phyloP scores from a whole-genome alignment of 2,329 filamentous ascomycete genomes.

The Pyrenophora teres region DNA sequence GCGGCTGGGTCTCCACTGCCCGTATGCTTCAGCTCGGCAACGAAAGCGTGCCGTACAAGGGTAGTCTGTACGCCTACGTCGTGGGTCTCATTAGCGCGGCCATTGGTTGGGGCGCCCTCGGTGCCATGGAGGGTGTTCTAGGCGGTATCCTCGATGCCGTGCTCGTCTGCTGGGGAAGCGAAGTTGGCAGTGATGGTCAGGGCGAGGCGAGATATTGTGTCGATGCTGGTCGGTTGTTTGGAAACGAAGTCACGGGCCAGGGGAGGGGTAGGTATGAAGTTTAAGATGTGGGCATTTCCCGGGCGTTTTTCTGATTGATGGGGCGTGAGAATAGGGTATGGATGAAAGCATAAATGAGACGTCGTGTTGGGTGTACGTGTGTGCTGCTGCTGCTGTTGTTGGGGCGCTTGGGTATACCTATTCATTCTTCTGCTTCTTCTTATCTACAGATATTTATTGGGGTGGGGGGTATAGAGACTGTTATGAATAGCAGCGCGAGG shows the following conservation, averaged over 20 bases:
- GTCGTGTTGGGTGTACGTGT: not conserved
- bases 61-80: constrained; percentile 92
- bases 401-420: constrained; percentile 18
- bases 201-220: constrained; percentile 81
- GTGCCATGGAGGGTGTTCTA: constrained; percentile 86
- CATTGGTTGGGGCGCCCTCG: constrained; percentile 92
- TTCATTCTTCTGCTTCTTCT: not conserved
- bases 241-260: constrained; percentile 52
- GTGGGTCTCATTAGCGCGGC: constrained; percentile 90
- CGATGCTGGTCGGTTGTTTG: constrained; percentile 88
- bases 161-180: constrained; percentile 92
- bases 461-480: too few relatives aligned
- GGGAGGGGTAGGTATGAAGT: constrained; percentile 36
- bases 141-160: constrained; percentile 86
- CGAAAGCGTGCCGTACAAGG: constrained; percentile 58
- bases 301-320: not conserved
- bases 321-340: too few relatives aligned
- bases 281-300: constrained; percentile 8
- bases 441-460: too few relatives aligned
- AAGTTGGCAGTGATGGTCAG: constrained; percentile 60
- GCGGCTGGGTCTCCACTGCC: constrained; percentile 94
- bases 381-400: not conserved
- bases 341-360: too few relatives aligned
- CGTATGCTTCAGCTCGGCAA: constrained; percentile 70
- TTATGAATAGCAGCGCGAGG: too few relatives aligned